These are phyloP conservation scores for Cryoendolithus antarcticus DNA, from an alignment of 2,329 filamentous ascomycete genomes.

Conservation along the genomic window DNA sequence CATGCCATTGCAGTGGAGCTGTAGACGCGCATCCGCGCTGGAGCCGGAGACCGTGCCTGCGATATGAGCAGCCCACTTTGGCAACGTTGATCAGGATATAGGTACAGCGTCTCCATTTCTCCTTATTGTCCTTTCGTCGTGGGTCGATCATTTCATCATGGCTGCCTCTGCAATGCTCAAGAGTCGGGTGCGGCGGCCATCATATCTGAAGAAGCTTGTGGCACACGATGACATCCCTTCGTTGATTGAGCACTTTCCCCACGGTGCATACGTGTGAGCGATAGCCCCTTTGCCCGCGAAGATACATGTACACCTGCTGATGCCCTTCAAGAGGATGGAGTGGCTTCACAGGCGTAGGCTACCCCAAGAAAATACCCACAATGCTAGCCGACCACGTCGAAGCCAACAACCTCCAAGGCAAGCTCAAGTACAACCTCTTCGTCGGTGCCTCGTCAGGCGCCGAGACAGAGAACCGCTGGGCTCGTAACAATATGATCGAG, in stretches of 20 bases:
- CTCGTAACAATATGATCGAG: conserved; percentile 80
- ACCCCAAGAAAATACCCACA: conserved; percentile 61
- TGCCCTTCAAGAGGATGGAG: conserved; percentile 52
- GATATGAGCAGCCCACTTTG: too few species aligned
- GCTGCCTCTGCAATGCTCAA: conserved; percentile 51
- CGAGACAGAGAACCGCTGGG: conserved; percentile 88
- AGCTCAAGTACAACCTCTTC: conserved; percentile 81
- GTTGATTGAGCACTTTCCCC: conserved; percentile 66
- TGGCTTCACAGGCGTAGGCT: conserved; percentile 68
- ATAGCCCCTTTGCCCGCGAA: too few species aligned
- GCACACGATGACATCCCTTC: conserved; percentile 52
- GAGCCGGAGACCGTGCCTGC: too few species aligned
- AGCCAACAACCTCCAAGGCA: conserved; percentile 68
- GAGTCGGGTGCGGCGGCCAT: conserved; percentile 61
- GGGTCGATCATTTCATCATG: conserved; percentile 7
- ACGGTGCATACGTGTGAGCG: conserved; percentile 25
- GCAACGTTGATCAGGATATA: too few species aligned
- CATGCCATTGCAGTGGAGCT: too few species aligned
- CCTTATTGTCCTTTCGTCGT: too few species aligned
- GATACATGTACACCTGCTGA: too few species aligned
- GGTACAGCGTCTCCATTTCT: too few species aligned
- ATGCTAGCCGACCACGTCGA: conserved; percentile 82
- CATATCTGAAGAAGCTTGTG: conserved; percentile 68
- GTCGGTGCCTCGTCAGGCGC: conserved; percentile 82
- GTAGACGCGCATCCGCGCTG: too few species aligned